These are phyloP conservation scores for Ambrosia hybrid DNA, from an alignment of 140 eudicot species.

Conservation along the genomic window DNA sequence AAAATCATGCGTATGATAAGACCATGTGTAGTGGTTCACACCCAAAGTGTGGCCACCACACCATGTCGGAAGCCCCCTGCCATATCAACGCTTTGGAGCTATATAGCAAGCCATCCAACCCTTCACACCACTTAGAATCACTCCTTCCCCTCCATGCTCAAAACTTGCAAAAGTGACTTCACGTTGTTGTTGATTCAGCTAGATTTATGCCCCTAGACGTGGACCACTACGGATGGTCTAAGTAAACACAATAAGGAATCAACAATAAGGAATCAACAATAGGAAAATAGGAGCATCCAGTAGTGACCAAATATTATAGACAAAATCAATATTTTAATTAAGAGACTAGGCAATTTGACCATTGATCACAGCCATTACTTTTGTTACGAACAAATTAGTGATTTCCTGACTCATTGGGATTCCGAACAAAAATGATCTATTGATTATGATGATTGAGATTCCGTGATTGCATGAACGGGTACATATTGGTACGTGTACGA, in stretches of 20 bases:
- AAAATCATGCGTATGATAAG: no score
- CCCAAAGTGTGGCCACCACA: no score
- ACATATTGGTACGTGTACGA: conserved; percentile 33
- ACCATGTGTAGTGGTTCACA: no score
- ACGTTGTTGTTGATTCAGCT: no score
- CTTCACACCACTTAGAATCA: no score
- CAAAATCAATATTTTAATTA: conserved; percentile 1
- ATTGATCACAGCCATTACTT: conserved; percentile 29
- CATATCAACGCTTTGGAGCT: no score
- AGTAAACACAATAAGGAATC: conserved; percentile 3
- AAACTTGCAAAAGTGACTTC: no score
- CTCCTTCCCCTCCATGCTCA: no score
- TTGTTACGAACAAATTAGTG: conserved; percentile 28
- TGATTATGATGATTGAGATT: conserved; percentile 10
- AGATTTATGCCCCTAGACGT: no score
- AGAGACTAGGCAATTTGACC: background rate
- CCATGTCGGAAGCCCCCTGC: no score
- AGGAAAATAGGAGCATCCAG: conserved; percentile 19
- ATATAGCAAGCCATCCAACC: no score
- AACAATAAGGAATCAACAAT: background rate
- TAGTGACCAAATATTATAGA: conserved; percentile 19
- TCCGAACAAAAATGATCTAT: conserved; percentile 5
- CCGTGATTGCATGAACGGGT: conserved; percentile 21
- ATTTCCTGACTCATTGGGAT: conserved; percentile 32
- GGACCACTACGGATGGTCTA: no score